Evolutionary conservation across 805 yeast species (phyloP).

Genomic region (Hanseniaspora clermontiae): DNA sequence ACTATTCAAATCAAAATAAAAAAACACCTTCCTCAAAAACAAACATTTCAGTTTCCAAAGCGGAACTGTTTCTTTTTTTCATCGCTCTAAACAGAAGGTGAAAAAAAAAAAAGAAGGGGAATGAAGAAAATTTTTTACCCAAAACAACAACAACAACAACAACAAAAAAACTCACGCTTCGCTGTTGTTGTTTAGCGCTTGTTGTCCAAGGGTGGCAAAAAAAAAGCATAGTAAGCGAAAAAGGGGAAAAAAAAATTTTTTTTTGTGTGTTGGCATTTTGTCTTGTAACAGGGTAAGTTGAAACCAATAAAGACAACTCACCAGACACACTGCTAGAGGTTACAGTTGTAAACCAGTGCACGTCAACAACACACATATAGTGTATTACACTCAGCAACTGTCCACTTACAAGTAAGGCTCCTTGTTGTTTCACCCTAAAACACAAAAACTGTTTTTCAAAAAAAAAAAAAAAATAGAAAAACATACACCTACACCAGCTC

Average conservation of each 20-base stretch:
- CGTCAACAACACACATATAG: background rate
- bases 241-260: background rate
- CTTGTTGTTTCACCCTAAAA: background rate
- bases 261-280: background rate
- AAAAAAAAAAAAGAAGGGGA: background rate
- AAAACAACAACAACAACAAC: background rate
- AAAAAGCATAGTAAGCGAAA: background rate
- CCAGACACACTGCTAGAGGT: background rate
- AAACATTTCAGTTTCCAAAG: too few relatives aligned
- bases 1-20: too few relatives aligned
- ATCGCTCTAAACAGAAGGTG: background rate
- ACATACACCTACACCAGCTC: too few relatives aligned
- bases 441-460: too few relatives aligned
- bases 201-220: background rate
- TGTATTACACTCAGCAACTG: background rate
- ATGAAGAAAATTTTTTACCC: background rate
- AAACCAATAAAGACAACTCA: background rate
- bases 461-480: too few relatives aligned
- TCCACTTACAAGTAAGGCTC: background rate
- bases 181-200: background rate
- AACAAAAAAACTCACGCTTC: too few relatives aligned
- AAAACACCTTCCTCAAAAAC: too few relatives aligned
- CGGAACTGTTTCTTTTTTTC: background rate
- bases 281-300: background rate
- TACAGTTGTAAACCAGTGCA: background rate